These are phyloP conservation scores for Logfia minima DNA, from an alignment of 129 eudicot genomes.

Conservation along the genomic window DNA sequence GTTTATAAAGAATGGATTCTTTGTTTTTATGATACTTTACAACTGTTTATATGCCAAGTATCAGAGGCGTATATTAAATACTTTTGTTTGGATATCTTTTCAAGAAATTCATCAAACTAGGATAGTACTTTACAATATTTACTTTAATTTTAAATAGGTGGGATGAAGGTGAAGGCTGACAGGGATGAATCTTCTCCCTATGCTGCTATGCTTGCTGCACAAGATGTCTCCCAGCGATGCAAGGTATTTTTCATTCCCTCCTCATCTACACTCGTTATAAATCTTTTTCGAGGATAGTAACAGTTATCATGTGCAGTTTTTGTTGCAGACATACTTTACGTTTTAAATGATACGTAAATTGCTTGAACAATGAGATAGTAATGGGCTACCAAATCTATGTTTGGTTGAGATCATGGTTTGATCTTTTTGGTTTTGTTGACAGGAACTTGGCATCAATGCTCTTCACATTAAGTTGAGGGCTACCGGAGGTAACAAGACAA, in stretches of 20 bases:
- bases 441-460: constrained; percentile 6
- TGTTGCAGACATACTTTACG: not conserved
- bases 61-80: not conserved
- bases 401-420: not conserved
- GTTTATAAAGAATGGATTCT: not conserved
- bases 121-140: not conserved
- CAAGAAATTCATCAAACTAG: not conserved
- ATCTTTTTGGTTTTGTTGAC: not conserved
- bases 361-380: not conserved
- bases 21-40: not conserved
- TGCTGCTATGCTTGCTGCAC: constrained; percentile 56
- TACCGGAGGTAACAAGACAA: constrained; percentile 14
- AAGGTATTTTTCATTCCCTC: constrained; percentile 17
- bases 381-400: not conserved
- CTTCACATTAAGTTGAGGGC: constrained; percentile 11
- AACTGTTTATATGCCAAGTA: not conserved
- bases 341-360: not conserved
- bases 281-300: not conserved
- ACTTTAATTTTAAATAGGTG: constrained; percentile 9
- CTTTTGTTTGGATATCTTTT: too few species aligned
- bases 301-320: not conserved
- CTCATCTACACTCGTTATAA: not conserved
- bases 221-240: constrained; percentile 45
- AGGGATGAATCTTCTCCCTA: constrained; percentile 46
- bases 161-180: constrained; percentile 53